These are phyloP conservation scores for Starmerella powellii DNA, from an alignment of 805 yeast genomes.

Conservation along the genomic window DNA sequence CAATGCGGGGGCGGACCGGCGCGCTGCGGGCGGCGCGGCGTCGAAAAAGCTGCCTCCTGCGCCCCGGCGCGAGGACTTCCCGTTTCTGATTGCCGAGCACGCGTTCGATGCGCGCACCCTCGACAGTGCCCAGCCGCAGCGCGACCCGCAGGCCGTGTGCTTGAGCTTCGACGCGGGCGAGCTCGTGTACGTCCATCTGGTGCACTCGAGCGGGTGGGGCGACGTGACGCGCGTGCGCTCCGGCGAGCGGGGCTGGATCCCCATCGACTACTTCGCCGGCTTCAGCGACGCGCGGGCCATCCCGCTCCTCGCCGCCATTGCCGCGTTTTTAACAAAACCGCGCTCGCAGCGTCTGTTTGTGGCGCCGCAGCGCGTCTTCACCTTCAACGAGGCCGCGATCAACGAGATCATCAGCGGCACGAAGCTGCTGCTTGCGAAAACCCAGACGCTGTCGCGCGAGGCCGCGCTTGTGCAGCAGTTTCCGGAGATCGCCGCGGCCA, in stretches of 20 bases:
- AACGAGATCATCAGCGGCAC: slow-evolving; percentile 32
- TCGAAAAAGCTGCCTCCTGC: neutral
- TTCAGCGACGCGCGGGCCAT: slow-evolving; percentile 29
- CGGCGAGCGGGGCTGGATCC: slow-evolving; percentile 35
- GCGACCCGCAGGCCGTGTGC: slow-evolving; percentile 28
- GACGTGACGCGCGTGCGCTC: slow-evolving; percentile 31
- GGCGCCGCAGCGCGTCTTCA: slow-evolving; percentile 11
- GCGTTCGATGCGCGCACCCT: slow-evolving; percentile 27
- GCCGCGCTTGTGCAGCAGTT: slow-evolving; percentile 25
- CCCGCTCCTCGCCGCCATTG: slow-evolving; percentile 30
- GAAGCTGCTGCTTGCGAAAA: slow-evolving; percentile 28
- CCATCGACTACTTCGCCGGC: slow-evolving; percentile 32
- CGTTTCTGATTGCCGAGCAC: slow-evolving; percentile 29
- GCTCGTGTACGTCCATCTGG: slow-evolving; percentile 29
- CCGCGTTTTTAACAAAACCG: slow-evolving; percentile 29
- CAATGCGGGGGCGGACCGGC: slow-evolving; percentile 3
- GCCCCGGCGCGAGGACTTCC: slow-evolving; percentile 22
- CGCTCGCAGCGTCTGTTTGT: slow-evolving; percentile 22
- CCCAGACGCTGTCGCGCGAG: slow-evolving; percentile 29
- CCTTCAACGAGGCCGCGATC: slow-evolving; percentile 30
- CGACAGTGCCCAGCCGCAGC: slow-evolving; percentile 19
- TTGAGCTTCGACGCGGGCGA: slow-evolving; percentile 30
- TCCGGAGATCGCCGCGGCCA: slow-evolving; percentile 26
- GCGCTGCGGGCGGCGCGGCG: neutral
- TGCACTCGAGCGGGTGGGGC: slow-evolving; percentile 36